Conservation (phyloP, 495 filamentous ascomycete species). For the Usnea hakonensis region DNA sequence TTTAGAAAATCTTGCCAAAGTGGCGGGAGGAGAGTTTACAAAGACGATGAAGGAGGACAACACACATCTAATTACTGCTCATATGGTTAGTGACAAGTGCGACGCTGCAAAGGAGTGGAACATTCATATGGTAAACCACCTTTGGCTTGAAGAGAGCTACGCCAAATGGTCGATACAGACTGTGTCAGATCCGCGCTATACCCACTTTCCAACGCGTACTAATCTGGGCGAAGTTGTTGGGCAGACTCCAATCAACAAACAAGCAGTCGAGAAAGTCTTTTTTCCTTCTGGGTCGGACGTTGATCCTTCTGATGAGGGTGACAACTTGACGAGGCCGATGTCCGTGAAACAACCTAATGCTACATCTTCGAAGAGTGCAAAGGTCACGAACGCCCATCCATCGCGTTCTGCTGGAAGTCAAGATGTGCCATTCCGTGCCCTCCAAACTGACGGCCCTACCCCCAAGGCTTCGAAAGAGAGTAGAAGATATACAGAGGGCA, state of each 20-base stretch:
- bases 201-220: conserved; percentile 73
- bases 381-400: conserved; percentile 6
- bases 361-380: conserved; percentile 9
- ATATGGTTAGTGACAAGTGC: conserved; percentile 81
- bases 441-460: conserved; percentile 19
- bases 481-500: conserved; percentile 19
- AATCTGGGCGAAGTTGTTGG: conserved; percentile 91
- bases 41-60: conserved; percentile 90
- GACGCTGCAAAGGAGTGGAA: conserved; percentile 87
- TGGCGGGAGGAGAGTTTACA: conserved; percentile 77
- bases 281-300: conserved; percentile 36
- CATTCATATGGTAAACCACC: conserved; percentile 81
- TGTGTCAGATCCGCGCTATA: conserved; percentile 63
- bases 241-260: conserved; percentile 61
- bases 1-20: conserved; percentile 81
- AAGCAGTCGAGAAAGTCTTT: conserved; percentile 48
- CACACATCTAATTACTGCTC: conserved; percentile 89
- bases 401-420: conserved; percentile 1
- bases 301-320: conserved; percentile 22
- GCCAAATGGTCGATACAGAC: conserved; percentile 69
- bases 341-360: conserved; percentile 34
- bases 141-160: conserved; percentile 98
- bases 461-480: conserved; percentile 19
- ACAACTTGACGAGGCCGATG: conserved; percentile 29
- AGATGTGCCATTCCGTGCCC: conserved; percentile 16